Percentiles rank a stretch among this genome's conserved stretches.
Conservation (phyloP, 1,284 basidiomycete genomes). For the Apiotrichum porosum region DNA sequence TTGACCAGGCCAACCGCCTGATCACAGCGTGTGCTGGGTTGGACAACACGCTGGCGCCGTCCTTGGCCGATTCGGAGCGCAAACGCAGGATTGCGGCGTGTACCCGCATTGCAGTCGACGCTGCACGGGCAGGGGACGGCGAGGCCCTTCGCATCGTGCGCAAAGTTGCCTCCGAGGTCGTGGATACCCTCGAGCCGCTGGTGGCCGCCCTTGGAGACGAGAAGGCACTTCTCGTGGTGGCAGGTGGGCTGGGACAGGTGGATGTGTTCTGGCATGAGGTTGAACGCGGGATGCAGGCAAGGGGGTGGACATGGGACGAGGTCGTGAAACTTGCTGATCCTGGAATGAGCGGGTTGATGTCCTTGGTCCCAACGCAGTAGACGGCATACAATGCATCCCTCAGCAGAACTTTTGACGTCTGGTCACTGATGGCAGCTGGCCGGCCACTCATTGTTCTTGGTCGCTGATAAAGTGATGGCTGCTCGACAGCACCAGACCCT, state of each 20-base stretch:
- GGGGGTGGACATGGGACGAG: conserved; percentile 10
- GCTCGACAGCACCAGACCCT: too few species aligned
- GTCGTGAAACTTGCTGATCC: conserved; percentile 11
- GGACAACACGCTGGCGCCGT: neutral
- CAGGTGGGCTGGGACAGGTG: conserved; percentile 12
- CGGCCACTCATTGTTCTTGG: too few species aligned
- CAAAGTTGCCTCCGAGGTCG: conserved; percentile 16
- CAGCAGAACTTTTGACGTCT: too few species aligned
- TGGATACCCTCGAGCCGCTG: conserved; percentile 13
- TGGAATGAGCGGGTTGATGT: conserved; percentile 6
- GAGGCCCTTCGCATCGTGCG: conserved; percentile 6
- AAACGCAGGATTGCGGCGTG: conserved; percentile 14
- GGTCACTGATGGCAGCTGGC: too few species aligned
- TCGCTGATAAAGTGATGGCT: too few species aligned
- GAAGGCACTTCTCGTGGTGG: conserved; percentile 10
- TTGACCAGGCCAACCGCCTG: conserved; percentile 4
- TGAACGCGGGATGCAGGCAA: neutral
- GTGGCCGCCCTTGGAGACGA: neutral
- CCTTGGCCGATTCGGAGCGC: conserved; percentile 11
- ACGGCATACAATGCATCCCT: too few species aligned
- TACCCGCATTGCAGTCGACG: conserved; percentile 5
- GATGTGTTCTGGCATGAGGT: conserved; percentile 10
- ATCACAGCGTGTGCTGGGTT: neutral
- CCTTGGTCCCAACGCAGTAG: conserved; percentile 1
- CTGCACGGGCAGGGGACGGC: conserved; percentile 5